phyloP scores from a whole-genome alignment of 2,329 filamentous ascomycete species.

The Diplodia seriata region DNA sequence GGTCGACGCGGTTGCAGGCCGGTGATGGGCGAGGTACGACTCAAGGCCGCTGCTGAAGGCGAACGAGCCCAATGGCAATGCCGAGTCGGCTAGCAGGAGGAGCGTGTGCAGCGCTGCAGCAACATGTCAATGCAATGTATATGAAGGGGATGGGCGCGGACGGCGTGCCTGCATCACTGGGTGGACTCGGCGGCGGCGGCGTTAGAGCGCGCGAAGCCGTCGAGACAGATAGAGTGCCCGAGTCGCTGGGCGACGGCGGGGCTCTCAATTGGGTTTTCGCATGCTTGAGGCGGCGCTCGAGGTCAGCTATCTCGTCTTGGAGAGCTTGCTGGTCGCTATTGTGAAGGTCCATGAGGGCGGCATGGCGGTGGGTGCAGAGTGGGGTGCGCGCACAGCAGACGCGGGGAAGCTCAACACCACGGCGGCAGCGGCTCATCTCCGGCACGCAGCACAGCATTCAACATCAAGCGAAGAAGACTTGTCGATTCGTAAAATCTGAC shows the following conservation, averaged over 20 bases:
- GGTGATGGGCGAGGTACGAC: constrained; percentile 77
- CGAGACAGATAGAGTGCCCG: constrained; percentile 34
- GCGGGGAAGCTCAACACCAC: constrained; percentile 6
- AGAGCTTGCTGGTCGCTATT: constrained; percentile 40
- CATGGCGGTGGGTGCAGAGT: not conserved
- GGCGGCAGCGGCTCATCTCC: constrained; percentile 6
- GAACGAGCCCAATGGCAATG: constrained; percentile 83
- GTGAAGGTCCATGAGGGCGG: constrained; percentile 39
- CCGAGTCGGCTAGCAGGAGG: constrained; percentile 80
- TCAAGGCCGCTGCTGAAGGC: constrained; percentile 84
- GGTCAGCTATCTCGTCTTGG: constrained; percentile 62
- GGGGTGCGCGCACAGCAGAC: not conserved
- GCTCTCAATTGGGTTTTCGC: constrained; percentile 56
- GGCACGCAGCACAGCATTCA: not conserved
- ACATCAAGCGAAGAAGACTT: constrained; percentile 1
- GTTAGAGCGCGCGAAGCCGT: constrained; percentile 22
- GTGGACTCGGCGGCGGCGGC: constrained; percentile 34
- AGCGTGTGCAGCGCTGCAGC: constrained; percentile 65
- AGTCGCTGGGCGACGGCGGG: constrained; percentile 35
- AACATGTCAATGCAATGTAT: not conserved
- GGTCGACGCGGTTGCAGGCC: constrained; percentile 39
- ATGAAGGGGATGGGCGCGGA: constrained; percentile 1
- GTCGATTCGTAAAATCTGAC: constrained; percentile 15
- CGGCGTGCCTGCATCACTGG: constrained; percentile 36
- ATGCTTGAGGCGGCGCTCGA: constrained; percentile 60